A percentile compares a stretch with the other conserved stretches of the same genome.
Conservation (phyloP, 2,329 filamentous ascomycete species). For the Blumeria hordei region DNA sequence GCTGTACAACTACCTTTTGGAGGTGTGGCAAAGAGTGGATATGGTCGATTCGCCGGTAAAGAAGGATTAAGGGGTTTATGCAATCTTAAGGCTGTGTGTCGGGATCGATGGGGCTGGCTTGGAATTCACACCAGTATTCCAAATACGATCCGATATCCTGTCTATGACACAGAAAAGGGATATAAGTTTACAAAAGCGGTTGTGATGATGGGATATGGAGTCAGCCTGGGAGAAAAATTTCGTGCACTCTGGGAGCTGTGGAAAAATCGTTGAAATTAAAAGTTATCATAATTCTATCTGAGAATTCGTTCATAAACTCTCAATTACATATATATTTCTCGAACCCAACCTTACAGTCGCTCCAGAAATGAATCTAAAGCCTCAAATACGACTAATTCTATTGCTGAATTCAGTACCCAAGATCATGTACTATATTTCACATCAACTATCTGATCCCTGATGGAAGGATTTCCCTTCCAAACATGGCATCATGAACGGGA, state of each 20-base stretch:
- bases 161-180: conserved; percentile 35
- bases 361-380: no score
- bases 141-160: conserved; percentile 55
- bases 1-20: conserved; percentile 89
- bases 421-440: no score
- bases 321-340: no score
- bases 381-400: no score
- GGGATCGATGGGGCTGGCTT: conserved; percentile 40
- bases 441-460: no score
- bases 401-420: no score
- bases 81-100: conserved; percentile 69
- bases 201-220: conserved; percentile 34
- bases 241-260: conserved; percentile 14
- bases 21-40: conserved; percentile 54
- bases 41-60: conserved; percentile 76
- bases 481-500: no score
- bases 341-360: no score
- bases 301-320: no score
- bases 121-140: conserved; percentile 59
- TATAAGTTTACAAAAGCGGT: conserved; percentile 40
- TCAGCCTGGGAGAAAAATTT: conserved; percentile 5
- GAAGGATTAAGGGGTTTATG: conserved; percentile 70
- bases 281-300: no score
- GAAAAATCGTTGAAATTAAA: conserved; percentile 7
- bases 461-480: no score